Conservation (phyloP, 306 rosid species). For the Glycine tomentella region DNA sequence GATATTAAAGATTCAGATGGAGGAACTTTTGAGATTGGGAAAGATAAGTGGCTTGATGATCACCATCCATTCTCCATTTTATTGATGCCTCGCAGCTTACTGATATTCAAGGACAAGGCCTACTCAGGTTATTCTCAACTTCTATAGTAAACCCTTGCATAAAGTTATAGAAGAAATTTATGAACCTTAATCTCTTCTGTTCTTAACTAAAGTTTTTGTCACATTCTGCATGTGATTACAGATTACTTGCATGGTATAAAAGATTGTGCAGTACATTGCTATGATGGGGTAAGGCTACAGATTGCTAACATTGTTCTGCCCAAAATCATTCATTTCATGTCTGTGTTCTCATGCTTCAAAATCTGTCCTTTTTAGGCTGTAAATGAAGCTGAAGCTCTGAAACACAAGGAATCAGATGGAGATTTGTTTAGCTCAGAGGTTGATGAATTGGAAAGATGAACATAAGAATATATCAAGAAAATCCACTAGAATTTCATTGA, state of each 20-base stretch:
- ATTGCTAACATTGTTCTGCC: not conserved
- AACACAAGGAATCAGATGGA: constrained; percentile 41
- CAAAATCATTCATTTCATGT: constrained; percentile 20
- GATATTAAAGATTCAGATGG: constrained; percentile 45
- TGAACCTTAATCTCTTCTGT: not conserved
- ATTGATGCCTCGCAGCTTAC: constrained; percentile 84
- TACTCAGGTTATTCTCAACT: constrained; percentile 64
- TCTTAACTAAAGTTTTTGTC: not conserved
- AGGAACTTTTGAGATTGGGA: constrained; percentile 47
- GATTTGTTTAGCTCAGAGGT: constrained; percentile 45
- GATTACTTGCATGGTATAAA: constrained; percentile 88
- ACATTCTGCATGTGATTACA: constrained; percentile 43
- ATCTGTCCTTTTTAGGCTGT: constrained; percentile 61
- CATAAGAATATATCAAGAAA: constrained; percentile 59
- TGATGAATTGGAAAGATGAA: constrained; percentile 41
- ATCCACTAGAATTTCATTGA: constrained; percentile 72
- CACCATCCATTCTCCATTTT: constrained; percentile 66
- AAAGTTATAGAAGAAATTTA: not conserved
- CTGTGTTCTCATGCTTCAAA: constrained; percentile 37
- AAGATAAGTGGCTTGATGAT: constrained; percentile 54
- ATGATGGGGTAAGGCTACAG: constrained; percentile 63
- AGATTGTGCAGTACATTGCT: constrained; percentile 60
- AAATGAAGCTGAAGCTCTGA: constrained; percentile 66
- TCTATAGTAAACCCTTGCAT: not conserved
- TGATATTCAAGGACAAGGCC: too few relatives aligned